Base-by-base conservation (phyloP, 352 stramenopile species). In the Peronospora destructor region DNA sequence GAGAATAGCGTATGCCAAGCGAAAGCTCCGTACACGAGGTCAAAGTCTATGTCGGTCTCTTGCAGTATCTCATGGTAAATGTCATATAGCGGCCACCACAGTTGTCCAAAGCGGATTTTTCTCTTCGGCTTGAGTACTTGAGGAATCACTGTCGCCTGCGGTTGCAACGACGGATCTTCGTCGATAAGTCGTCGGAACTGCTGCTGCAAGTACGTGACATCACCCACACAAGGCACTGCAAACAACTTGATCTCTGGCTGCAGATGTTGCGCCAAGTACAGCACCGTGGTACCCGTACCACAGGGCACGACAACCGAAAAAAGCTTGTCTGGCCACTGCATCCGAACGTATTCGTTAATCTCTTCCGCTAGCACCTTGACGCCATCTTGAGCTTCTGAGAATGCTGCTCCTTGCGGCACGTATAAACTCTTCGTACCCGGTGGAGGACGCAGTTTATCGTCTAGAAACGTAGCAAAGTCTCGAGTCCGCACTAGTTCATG, bases 1-100 rank as follows among this genome's bases (percentile, higher is more conserved):
- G 65, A 59, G 34, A 94, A 85, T n/a, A 94, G 51, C 10, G 77
- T 83, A 56, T 87, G 63, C 83, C 83, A 94, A 44, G 73, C 68
- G 30, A 89, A 85, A 4, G 68, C 55, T 11, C 68, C 83, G 48
- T 94, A 94, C 2, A 91, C 26, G 36, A 94, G 50, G 19, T 94
- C 83, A 43, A 94, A 78, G 23, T 85, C 68, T 30, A 94, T 63
- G 1, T 61, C 45, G 1, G 83, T 88, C 25, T 72, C 53, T n/a
- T 60, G 53, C 17, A 81, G 50, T 8, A 91, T 45, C 45, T 91
- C 73, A 36, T 78, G 56, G 53, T 91, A 70, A 29, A 83, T 76
- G 36, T 73, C 63, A 11, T 66, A 61, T 32, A 88, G 56, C 23
- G 75, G 66, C 60, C 48, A 56, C 54, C 65, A 81, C 12, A 87